Evolutionary conservation across 495 filamentous ascomycete species (phyloP).

Genomic region (Aspergillus baeticus): DNA sequence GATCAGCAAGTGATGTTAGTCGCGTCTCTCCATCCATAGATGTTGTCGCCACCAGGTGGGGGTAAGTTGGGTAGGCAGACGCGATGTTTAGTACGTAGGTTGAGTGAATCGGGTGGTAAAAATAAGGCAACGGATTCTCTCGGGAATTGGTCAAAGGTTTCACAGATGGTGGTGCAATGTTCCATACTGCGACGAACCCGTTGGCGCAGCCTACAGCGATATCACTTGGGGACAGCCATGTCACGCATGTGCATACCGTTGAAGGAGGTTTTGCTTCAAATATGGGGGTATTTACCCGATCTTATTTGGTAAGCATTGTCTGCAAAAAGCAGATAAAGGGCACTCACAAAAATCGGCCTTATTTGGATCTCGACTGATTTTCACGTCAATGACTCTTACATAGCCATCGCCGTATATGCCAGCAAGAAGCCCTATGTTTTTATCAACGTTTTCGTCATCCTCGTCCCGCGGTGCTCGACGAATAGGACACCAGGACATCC

Average conservation of each 20-base stretch:
- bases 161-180: slow-evolving; percentile 36
- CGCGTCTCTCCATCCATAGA: slow-evolving; percentile 60
- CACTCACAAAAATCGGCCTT: slow-evolving; percentile 41
- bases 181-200: slow-evolving; percentile 59
- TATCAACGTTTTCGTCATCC: slow-evolving; percentile 30
- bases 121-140: slow-evolving; percentile 42
- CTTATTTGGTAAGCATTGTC: slow-evolving; percentile 9
- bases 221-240: slow-evolving; percentile 61
- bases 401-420: slow-evolving; percentile 62
- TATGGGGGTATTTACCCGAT: slow-evolving; percentile 48
- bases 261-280: slow-evolving; percentile 51
- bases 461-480: slow-evolving; percentile 34
- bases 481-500: slow-evolving; percentile 65
- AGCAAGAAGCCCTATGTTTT: slow-evolving; percentile 58
- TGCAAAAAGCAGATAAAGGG: not conserved
- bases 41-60: slow-evolving; percentile 52
- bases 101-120: slow-evolving; percentile 57
- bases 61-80: slow-evolving; percentile 59
- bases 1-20: slow-evolving; percentile 54
- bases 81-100: slow-evolving; percentile 58
- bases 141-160: slow-evolving; percentile 4
- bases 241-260: slow-evolving; percentile 57
- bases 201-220: slow-evolving; percentile 64
- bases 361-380: slow-evolving; percentile 28
- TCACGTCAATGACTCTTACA: slow-evolving; percentile 58